Percentiles rank a stretch among this genome's conserved stretches.
These are phyloP conservation scores for Phytophthora kernoviae DNA, from an alignment of 352 stramenopile species.

Conservation along the genomic window DNA sequence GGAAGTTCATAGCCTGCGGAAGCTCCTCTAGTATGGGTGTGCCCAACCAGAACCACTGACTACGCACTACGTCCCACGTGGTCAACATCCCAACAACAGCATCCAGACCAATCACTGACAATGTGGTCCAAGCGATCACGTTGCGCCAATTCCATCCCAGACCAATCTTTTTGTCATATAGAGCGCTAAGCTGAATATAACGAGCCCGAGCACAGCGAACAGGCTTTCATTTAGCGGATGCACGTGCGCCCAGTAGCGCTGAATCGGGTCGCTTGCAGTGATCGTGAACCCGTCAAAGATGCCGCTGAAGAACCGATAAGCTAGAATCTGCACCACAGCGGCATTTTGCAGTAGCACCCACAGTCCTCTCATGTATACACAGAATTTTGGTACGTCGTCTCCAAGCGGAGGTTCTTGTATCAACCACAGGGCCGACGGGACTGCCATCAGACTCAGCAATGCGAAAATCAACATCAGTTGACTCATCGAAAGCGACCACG, in stretches of 20 bases:
- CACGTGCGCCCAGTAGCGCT: constrained; percentile 39
- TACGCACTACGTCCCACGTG: constrained; percentile 58
- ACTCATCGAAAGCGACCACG: constrained; percentile 37
- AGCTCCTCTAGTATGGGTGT: constrained; percentile 53
- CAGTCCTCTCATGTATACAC: constrained; percentile 36
- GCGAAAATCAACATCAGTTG: constrained; percentile 47
- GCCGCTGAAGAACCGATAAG: constrained; percentile 56
- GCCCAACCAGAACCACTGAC: constrained; percentile 69
- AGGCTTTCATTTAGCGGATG: constrained; percentile 38
- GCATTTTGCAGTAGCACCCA: constrained; percentile 51
- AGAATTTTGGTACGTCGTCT: constrained; percentile 16
- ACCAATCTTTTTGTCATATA: constrained; percentile 42
- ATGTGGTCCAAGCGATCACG: constrained; percentile 39
- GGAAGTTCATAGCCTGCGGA: constrained; percentile 51
- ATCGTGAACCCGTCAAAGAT: constrained; percentile 48
- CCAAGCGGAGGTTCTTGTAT: constrained; percentile 38
- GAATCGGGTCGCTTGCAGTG: constrained; percentile 38
- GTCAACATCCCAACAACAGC: constrained; percentile 40
- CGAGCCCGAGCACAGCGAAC: constrained; percentile 33
- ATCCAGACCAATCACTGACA: constrained; percentile 48
- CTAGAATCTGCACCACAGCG: constrained; percentile 52
- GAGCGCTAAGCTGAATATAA: constrained; percentile 44
- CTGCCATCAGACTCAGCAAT: constrained; percentile 38
- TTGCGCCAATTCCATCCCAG: constrained; percentile 58
- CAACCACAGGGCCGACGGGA: constrained; percentile 37